Conservation (phyloP, 805 yeast species). For the Metschnikowia colocasiae region DNA sequence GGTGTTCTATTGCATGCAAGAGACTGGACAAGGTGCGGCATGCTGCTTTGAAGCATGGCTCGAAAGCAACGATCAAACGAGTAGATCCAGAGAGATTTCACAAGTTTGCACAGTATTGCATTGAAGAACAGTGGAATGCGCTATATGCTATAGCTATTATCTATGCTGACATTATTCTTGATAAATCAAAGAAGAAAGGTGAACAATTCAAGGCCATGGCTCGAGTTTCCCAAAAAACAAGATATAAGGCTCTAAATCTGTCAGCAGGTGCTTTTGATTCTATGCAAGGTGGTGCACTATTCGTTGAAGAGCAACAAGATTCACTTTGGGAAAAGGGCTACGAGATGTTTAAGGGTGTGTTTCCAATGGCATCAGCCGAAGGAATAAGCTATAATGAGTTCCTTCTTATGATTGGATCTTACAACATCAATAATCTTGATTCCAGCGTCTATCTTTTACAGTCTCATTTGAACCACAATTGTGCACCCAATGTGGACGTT, state of each 20-base stretch:
- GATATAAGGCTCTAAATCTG: constrained; percentile 58
- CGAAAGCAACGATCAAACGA: constrained; percentile 32
- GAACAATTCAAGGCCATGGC: constrained; percentile 64
- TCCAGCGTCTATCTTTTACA: constrained; percentile 58
- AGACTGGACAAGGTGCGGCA: constrained; percentile 49
- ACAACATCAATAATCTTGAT: constrained; percentile 69
- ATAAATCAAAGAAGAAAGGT: constrained; percentile 37
- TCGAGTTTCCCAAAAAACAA: constrained; percentile 59
- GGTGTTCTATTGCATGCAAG: constrained; percentile 69
- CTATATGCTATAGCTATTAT: constrained; percentile 61
- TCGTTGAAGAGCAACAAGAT: constrained; percentile 54
- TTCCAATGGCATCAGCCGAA: constrained; percentile 35
- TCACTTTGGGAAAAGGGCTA: constrained; percentile 58
- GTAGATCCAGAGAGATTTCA: constrained; percentile 49
- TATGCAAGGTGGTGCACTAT: constrained; percentile 50
- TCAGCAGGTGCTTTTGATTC: constrained; percentile 52
- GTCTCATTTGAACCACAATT: constrained; percentile 72
- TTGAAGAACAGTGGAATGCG: constrained; percentile 63
- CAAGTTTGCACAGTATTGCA: constrained; percentile 56
- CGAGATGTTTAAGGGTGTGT: constrained; percentile 46
- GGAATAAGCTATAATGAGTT: constrained; percentile 48
- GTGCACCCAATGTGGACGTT: constrained; percentile 66
- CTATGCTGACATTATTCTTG: constrained; percentile 43
- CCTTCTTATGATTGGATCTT: constrained; percentile 62
- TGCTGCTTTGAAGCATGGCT: constrained; percentile 51